Evolutionary conservation across 176 grass and related monocot genomes (phyloP), one percentile per base, ranked within the genome.

Genomic region (Otatea glauca): DNA sequence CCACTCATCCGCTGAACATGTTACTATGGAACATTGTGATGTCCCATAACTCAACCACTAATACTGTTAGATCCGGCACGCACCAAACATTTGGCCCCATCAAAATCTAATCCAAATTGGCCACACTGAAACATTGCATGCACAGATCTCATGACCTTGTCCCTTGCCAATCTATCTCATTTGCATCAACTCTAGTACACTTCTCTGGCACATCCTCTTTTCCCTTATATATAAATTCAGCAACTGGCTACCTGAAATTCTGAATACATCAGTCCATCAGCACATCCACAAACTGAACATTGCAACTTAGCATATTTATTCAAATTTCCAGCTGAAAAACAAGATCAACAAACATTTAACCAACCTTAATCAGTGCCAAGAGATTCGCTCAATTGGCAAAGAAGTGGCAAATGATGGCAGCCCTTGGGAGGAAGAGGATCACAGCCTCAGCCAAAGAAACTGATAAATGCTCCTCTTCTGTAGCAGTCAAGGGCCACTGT

Each of bases 401-500:
- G 51, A 87, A 60, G 54, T 88, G 89, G 81, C 63, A 76, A 17
- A 72, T 27, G 20, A 62, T 80, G 23, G 75, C 62, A 6, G 9
- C 62, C 0, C 45, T 91, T 4, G 42, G 70, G 0, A 80, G 89
- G 70, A 91, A 87, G 76, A 48, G 82, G 73, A 13, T 85, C 50
- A 50, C n/a, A 18, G 18, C 2, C 2, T 44, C 5, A 1, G 38
- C 68, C 21, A 81, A 55, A 24, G 80, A 35, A 34, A 60, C 45
- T 42, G 63, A 82, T 37, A 60, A 53, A 44, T 87, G 60, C 38
- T 84, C 47, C 68, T 48, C 39, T 2, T 60, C 68, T 0, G 38
- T 80, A 5, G 82, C 85, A 6, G 81, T 67, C 81, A 75, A 82
- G 48, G 68, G 86, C n/a, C 90, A 91, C n/a, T 81, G 79, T 10